Evolutionary conservation across 2,329 filamentous ascomycete species (phyloP).

Genomic region (Stagonosporopsis chrysanthemi): DNA sequence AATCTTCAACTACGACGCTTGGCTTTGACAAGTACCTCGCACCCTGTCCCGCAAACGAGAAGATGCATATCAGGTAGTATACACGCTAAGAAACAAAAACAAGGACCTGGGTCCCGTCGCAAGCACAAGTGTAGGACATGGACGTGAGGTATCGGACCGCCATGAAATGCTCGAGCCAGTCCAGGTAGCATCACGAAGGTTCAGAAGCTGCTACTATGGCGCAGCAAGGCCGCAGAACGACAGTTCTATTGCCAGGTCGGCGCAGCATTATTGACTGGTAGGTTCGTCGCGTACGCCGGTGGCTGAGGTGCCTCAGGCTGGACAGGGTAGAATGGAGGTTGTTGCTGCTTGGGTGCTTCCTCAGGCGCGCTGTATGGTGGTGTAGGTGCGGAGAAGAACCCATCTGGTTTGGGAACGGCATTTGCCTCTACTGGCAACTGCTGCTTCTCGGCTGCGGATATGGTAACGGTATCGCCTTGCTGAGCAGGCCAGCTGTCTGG

Average conservation of each 20-base stretch:
- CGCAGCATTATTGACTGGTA: constrained; percentile 12
- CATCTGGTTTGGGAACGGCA: constrained; percentile 20
- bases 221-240: not conserved
- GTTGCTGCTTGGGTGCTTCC: constrained; percentile 15
- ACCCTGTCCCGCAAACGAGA: not conserved
- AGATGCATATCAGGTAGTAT: constrained; percentile 8
- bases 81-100: constrained; percentile 7
- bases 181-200: not conserved
- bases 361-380: constrained; percentile 33
- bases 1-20: not conserved
- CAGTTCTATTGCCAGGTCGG: constrained; percentile 31
- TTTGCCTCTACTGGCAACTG: constrained; percentile 12
- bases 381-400: constrained; percentile 31
- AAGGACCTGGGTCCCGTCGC: not conserved
- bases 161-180: too few relatives aligned
- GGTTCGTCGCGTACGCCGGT: not conserved
- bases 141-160: too few relatives aligned
- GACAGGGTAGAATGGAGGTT: not conserved
- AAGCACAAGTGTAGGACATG: too few relatives aligned
- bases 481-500: constrained; percentile 19
- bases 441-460: constrained; percentile 10
- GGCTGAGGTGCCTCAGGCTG: constrained; percentile 1
- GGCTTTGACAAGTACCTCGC: not conserved
- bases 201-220: not conserved
- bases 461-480: not conserved